Evolutionary conservation across 805 yeast genomes (phyloP).

Genomic region (Wickerhamomyces mucosus): DNA sequence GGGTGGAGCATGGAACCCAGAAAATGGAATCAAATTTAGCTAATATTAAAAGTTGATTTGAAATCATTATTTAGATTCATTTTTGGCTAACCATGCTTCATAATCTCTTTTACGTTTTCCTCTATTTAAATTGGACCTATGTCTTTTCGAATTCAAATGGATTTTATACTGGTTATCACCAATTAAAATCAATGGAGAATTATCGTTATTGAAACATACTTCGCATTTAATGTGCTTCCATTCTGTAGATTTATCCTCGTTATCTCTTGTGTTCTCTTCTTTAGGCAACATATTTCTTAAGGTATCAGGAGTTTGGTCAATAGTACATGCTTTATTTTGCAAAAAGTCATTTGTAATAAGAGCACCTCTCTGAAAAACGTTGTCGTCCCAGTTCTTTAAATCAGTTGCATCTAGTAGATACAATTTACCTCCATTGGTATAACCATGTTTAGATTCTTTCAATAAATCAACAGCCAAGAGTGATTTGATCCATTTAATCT

Average conservation of each 20-base stretch:
- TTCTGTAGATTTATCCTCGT: constrained; percentile 19
- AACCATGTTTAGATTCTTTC: constrained; percentile 35
- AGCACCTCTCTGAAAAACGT: constrained; percentile 49
- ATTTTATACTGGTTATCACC: constrained; percentile 65
- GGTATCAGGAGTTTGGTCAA: constrained; percentile 28
- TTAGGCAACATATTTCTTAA: constrained; percentile 21
- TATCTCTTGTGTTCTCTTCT: constrained; percentile 4
- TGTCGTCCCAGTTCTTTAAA: constrained; percentile 45
- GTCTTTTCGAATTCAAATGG: constrained; percentile 64
- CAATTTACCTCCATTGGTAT: constrained; percentile 51
- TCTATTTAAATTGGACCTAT: constrained; percentile 40
- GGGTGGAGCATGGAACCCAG: constrained; percentile 22
- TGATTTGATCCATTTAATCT: constrained; percentile 84
- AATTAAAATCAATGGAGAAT: constrained; percentile 51
- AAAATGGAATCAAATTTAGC: constrained; percentile 18
- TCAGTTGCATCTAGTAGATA: constrained; percentile 74
- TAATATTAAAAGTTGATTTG: constrained; percentile 2
- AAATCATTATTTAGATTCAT: constrained; percentile 2
- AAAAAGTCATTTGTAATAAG: constrained; percentile 36
- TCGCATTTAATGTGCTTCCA: constrained; percentile 71
- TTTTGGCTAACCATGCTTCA: constrained; percentile 30
- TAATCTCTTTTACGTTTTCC: constrained; percentile 43
- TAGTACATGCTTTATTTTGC: constrained; percentile 2
- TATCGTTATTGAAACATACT: constrained; percentile 47
- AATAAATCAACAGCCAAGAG: constrained; percentile 51